Percentiles rank a stretch among this genome's conserved stretches.
These are phyloP conservation scores for Triadica sebifera DNA, from an alignment of 345 rosid genomes.

Conservation along the genomic window DNA sequence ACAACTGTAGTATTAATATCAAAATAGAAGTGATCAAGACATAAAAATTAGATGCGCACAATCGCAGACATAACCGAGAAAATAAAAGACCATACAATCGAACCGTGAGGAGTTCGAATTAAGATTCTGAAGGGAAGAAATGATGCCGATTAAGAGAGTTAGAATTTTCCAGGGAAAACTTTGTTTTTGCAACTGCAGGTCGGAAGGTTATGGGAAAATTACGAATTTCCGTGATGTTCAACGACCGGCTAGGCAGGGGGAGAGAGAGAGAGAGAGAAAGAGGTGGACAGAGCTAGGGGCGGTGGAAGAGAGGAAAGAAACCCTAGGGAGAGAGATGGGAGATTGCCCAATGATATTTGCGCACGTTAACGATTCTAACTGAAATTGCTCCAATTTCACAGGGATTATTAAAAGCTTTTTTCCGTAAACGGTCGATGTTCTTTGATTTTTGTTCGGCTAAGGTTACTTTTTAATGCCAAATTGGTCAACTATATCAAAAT, in stretches of 20 bases:
- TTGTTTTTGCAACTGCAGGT: neutral
- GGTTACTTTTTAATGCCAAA: too few species aligned
- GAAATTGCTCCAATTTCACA: constrained; percentile 26
- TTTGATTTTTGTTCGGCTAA: too few species aligned
- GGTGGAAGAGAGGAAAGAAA: neutral
- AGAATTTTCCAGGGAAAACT: neutral
- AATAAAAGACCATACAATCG: too few species aligned
- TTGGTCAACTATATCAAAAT: too few species aligned
- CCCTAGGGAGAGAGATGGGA: constrained; percentile 14
- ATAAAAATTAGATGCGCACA: neutral
- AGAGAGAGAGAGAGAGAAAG: neutral
- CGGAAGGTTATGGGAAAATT: constrained; percentile 32
- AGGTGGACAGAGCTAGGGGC: neutral
- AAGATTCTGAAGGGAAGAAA: constrained; percentile 1
- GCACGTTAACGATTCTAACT: constrained; percentile 36
- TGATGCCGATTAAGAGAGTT: neutral
- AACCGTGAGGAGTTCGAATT: neutral
- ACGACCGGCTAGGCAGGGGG: constrained; percentile 31
- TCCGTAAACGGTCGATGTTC: neutral
- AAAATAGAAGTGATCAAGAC: neutral
- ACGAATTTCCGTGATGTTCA: constrained; percentile 33
- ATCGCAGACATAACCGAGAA: neutral
- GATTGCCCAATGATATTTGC: constrained; percentile 18
- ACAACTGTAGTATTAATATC: neutral
- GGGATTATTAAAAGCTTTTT: constrained; percentile 20